Conservation (phyloP, 1,139 yeast species). For the Yamadazyma triangularis region DNA sequence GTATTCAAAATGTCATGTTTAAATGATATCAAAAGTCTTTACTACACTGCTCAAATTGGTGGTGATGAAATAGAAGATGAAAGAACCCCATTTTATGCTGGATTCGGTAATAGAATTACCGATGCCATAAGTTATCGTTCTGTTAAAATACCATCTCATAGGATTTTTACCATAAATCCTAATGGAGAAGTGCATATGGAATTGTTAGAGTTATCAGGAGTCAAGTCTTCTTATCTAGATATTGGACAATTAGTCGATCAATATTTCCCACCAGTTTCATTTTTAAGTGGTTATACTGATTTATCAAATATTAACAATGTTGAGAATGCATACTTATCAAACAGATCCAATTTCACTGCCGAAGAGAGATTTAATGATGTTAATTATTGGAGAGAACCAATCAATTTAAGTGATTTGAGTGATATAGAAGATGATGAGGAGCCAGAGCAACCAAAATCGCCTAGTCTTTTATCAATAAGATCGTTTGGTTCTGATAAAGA, state of each 20-base stretch:
- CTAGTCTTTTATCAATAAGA: slow-evolving; percentile 16
- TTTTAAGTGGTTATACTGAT: slow-evolving; percentile 31
- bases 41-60: slow-evolving; percentile 27
- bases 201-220: slow-evolving; percentile 88
- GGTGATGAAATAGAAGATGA: slow-evolving; percentile 4
- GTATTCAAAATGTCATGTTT: slow-evolving; percentile 97
- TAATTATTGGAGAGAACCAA: slow-evolving; percentile 87
- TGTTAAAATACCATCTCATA: slow-evolving; percentile 90
- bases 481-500: slow-evolving; percentile 12
- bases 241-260: slow-evolving; percentile 96
- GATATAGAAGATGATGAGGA: slow-evolving; percentile 37
- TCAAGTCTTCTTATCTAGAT: slow-evolving; percentile 78
- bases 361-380: slow-evolving; percentile 80
- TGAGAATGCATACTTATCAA: slow-evolving; percentile 30
- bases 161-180: slow-evolving; percentile 94
- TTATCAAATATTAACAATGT: slow-evolving; percentile 14
- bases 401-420: slow-evolving; percentile 58
- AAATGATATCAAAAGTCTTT: slow-evolving; percentile 72
- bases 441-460: slow-evolving; percentile 15
- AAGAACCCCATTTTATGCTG: slow-evolving; percentile 88
- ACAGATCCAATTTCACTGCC: slow-evolving; percentile 4
- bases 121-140: slow-evolving; percentile 95
- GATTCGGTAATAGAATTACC: slow-evolving; percentile 95
- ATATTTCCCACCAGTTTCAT: slow-evolving; percentile 84
- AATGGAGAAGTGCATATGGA: slow-evolving; percentile 98